phyloP scores from a whole-genome alignment of 2,329 filamentous ascomycete genomes.

The Chrysoporthe cubensis region DNA sequence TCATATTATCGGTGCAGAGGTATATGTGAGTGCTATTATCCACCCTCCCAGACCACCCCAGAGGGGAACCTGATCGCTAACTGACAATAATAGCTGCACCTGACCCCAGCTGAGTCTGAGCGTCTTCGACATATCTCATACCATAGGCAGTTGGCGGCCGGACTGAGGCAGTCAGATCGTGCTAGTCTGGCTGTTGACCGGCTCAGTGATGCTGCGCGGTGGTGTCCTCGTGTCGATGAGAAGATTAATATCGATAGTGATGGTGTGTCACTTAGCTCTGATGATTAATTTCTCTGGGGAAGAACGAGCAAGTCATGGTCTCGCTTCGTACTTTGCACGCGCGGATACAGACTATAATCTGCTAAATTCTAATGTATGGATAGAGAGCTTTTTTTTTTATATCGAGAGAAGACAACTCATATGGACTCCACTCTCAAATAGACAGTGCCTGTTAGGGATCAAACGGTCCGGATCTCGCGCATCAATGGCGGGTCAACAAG shows the following conservation, averaged over 20 bases:
- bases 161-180: conserved; percentile 52
- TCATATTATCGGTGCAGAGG: conserved; percentile 53
- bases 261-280: not conserved
- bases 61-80: not conserved
- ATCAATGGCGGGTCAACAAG: no score
- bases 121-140: conserved; percentile 60
- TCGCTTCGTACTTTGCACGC: not conserved
- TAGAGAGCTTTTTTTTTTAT: not conserved
- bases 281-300: not conserved
- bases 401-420: not conserved
- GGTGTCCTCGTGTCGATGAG: conserved; percentile 18
- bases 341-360: not conserved
- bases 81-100: conserved; percentile 43
- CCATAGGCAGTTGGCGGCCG: conserved; percentile 58
- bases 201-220: conserved; percentile 41
- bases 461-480: no score
- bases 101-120: conserved; percentile 58
- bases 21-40: conserved; percentile 46
- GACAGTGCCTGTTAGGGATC: not conserved
- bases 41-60: no score
- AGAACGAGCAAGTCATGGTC: not conserved
- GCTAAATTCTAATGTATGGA: not conserved
- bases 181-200: conserved; percentile 50
- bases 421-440: not conserved
- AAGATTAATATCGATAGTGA: not conserved